Evolutionary conservation across 2,329 filamentous ascomycete genomes (phyloP).

Genomic region (Colletotrichum spinosum): DNA sequence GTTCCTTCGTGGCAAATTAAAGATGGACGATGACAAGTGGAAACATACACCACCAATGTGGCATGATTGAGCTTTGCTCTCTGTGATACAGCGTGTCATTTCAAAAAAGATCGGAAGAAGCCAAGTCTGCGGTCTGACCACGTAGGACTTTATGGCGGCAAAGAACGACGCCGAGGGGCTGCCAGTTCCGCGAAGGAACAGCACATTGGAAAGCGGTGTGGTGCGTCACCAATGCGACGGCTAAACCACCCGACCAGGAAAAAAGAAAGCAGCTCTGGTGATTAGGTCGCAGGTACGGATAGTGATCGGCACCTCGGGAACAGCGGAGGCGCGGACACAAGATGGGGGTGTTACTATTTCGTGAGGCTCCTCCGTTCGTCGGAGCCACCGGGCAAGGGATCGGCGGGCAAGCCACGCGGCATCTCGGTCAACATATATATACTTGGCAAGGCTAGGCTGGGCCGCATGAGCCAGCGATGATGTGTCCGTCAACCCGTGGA

Average conservation of each 20-base stretch:
- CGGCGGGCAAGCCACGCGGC: slow-evolving; percentile 22
- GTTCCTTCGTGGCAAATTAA: slow-evolving; percentile 44
- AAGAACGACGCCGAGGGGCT: slow-evolving; percentile 21
- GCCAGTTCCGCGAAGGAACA: slow-evolving; percentile 2
- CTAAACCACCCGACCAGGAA: slow-evolving; percentile 11
- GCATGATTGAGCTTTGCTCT: background rate
- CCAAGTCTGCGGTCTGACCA: slow-evolving; percentile 2
- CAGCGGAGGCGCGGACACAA: slow-evolving; percentile 15
- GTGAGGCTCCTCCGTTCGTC: slow-evolving; percentile 35
- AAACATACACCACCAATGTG: slow-evolving; percentile 24
- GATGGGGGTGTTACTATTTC: slow-evolving; percentile 3
- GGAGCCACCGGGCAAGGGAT: slow-evolving; percentile 31
- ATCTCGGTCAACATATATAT: slow-evolving; percentile 19
- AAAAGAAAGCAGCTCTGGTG: slow-evolving; percentile 3
- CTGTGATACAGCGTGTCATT: background rate
- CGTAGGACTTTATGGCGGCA: background rate
- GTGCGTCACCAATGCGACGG: slow-evolving; percentile 1
- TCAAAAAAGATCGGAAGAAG: background rate
- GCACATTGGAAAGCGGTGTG: slow-evolving; percentile 16
- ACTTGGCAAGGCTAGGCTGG: slow-evolving; percentile 34
- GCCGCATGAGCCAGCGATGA: slow-evolving; percentile 22
- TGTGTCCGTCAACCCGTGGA: background rate
- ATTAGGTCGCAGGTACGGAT: slow-evolving; percentile 10
- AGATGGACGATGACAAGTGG: slow-evolving; percentile 41
- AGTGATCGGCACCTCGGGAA: slow-evolving; percentile 33